Base-by-base conservation (phyloP, 331 rosid genomes). In the Pyracantha coccinea region DNA sequence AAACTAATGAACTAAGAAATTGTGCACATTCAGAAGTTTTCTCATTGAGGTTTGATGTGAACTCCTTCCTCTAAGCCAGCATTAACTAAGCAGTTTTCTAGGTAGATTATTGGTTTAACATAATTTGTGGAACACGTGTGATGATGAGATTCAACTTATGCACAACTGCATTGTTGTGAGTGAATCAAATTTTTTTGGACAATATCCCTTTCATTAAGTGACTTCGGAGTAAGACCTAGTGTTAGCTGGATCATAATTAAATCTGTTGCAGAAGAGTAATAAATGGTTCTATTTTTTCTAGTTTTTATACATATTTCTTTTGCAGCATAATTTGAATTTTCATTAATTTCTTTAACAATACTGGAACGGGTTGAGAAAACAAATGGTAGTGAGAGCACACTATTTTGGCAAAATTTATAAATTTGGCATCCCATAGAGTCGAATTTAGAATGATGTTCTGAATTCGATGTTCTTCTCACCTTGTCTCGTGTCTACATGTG, bases 71-170 rank as follows among this genome's bases (percentile, higher is more conserved):
- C 41, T 35, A 35, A 35, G 41, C 41, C 3, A 35, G 12, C 41
- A 35, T 35, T 35, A 35, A 35, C 41, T 35, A 35, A 35, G 41
- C 41, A 35, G 41, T 35, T 8, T 35, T 35, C 41, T 35, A 35
- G 41, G 41, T 33, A 32, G 99, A 45, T 45, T 45, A 45, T 45
- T 45, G 19, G 52, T 14, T 45, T 14, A 45, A 14, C 53, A 45
- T 45, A 14, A 45, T 9, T 16, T 62, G 38, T 62, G 65, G 65
- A 59, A 21, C 65, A 59, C 3, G 7, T 45, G 53, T 45, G 0
- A 14, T 14, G 53, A 14, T 14, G 53, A 4, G 53, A 45, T 14
- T 45, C 53, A 45, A 14, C 53, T 45, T 4, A 45, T 45, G 53
- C 53, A 45, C 19, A 14, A 24, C 32, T 59, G 31, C 16, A 24